Evolutionary conservation across 1,139 yeast species (phyloP), one percentile per base, ranked within the genome.

Genomic region (Scheffersomyces quercinus): DNA sequence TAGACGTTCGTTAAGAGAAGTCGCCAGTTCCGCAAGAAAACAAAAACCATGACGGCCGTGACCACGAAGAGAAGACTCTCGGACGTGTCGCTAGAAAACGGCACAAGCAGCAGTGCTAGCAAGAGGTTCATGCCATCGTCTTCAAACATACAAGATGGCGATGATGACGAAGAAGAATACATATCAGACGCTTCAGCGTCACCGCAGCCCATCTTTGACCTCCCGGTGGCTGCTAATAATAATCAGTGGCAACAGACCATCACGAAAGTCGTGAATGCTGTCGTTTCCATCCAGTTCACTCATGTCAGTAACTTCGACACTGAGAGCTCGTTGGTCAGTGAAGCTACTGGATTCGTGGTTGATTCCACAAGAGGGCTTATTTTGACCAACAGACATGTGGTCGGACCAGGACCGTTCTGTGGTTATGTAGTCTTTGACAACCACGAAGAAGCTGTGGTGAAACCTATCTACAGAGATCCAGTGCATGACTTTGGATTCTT

Each of bases 261-360:
- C 42, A 83, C 89, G 42, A 77, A 78, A 43, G 97, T 89, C 3
- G 96, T 91, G 30, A 81, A 83, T 54, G 79, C 90, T 6, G 97
- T 91, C 13, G 97, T 91, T 1, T 87, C 96, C 1, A 83, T 91
- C 44, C 96, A 89, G 62, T 90, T 90, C 58, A 79, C 95, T 12
- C 95, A 86, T 60, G 89, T 88, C n/a, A 81, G 84, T 13, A 82
- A 85, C 48, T 90, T 90, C 58, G 98, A 91, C 59, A 85, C 95
- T 32, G 98, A 91, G 55, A 67, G 83, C 2, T 83, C 96, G 1
- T 67, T 85, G 33, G 90, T 86, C 15, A 84, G 95, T 49, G 96
- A 90, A 62, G 97, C 97, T 13, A 88, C 97, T 1, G 98, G 97
- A 5, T 90, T 91, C 62, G 89, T 91, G n/a, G 97, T 91, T 10